Evolutionary conservation across 2,329 filamentous ascomycete species (phyloP), one percentile per base, ranked within the genome.

Genomic region (Fusarium floridanum): DNA sequence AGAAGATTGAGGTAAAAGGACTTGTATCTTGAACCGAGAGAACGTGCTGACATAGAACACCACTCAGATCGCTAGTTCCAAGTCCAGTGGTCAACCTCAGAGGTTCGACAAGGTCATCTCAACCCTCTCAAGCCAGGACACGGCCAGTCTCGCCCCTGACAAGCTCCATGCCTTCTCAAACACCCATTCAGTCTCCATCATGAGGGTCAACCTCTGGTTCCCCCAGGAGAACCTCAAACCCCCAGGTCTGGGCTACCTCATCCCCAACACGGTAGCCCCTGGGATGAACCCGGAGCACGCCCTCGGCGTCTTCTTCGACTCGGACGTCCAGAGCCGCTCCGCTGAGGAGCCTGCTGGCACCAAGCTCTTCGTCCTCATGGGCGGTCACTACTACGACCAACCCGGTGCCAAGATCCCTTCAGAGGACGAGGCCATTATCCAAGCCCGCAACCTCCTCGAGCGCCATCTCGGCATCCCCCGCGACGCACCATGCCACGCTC

Each of bases 231-330:
- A 89, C 67, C 84, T 97, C 39, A 89, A 90, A 16, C 85, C 91
- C 66, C 84, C 86, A 34, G 97, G 95, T 20, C 97, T 98, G 80
- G 97, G 97, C 74, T 98, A 98, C 82, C 90, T 99, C 6, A 93
- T 99, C 68, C 96, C 97, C 2, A 91, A 91, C 68, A 91, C 91
- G 17, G 88, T 94, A 1, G 88, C 92, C 4, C 86, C 88, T 57
- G 90, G 91, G 41, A 88, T 94, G 74, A 97, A 98, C 80, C 93
- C 94, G 1, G 94, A 97, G 81, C 89, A 91, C 71, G 94, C 93
- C 1, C 91, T 99, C 7, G 97, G 97, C 72, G 95, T 98, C 62
- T 93, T 98, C 70, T 98, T 98, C 82, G 95, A 98, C 83, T 94
- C 92, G 3, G 91, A 94, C 73, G 88, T 84, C 34, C 72, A 80